Conservation (phyloP, 495 filamentous ascomycete genomes). For the Cenococcum geophilum region DNA sequence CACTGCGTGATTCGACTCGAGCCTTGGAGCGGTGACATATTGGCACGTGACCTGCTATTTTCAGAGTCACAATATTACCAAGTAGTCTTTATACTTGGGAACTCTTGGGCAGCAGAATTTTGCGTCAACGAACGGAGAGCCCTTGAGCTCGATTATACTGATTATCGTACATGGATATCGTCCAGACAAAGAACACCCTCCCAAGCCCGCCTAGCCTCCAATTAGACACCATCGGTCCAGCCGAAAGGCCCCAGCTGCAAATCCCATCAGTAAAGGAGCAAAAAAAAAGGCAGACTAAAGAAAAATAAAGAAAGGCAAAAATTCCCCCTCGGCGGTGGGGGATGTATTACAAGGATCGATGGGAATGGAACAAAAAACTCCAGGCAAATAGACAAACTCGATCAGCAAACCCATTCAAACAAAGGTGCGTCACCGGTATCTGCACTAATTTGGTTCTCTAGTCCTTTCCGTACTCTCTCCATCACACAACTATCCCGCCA, state of each 20-base stretch:
- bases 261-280: constrained; percentile 4
- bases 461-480: not conserved
- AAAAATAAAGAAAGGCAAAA: too few relatives aligned
- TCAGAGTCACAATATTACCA: too few relatives aligned
- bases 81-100: too few relatives aligned
- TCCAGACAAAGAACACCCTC: constrained; percentile 5
- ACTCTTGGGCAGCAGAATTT: too few relatives aligned
- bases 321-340: too few relatives aligned
- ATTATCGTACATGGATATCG: constrained; percentile 15
- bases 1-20: not conserved
- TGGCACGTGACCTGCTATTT: too few relatives aligned
- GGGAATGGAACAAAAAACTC: constrained; percentile 1
- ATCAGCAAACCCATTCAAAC: not conserved
- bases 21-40: too few relatives aligned
- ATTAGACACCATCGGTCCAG: constrained; percentile 12
- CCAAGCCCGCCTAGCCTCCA: not conserved
- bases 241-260: constrained; percentile 3
- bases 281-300: too few relatives aligned
- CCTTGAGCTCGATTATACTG: constrained; percentile 6
- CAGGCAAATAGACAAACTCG: not conserved
- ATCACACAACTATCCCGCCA: not conserved
- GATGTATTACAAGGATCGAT: constrained; percentile 22
- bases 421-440: too few relatives aligned
- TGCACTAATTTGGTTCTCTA: not conserved
- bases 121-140: constrained; percentile 1